phyloP scores from a whole-genome alignment of 345 rosid species.

The Firmiana major region DNA sequence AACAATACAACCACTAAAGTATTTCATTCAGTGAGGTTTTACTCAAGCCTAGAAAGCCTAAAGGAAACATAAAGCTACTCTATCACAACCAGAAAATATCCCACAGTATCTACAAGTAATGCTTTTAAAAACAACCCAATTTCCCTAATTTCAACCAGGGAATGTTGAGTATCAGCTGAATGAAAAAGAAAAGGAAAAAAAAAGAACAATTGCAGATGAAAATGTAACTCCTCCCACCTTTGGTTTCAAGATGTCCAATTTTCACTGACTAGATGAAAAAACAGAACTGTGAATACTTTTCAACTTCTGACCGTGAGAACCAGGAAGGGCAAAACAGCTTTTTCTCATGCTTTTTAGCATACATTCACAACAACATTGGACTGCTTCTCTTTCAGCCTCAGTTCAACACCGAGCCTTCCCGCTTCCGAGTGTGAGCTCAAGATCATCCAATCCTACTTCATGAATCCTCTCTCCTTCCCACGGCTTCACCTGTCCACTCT shows the following conservation, averaged over 20 bases:
- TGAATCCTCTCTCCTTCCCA: conserved; percentile 99
- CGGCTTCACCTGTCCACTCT: conserved; percentile 73
- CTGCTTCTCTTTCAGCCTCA: not conserved
- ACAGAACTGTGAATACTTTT: conserved; percentile 14
- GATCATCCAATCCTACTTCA: conserved; percentile 89
- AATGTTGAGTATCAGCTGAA: conserved; percentile 8
- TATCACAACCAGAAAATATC: conserved; percentile 16
- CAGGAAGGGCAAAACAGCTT: not conserved
- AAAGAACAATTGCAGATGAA: conserved; percentile 23
- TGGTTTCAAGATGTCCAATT: conserved; percentile 19
- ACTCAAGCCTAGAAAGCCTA: conserved; percentile 19
- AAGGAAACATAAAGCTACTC: conserved; percentile 9
- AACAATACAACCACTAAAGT: conserved; percentile 21
- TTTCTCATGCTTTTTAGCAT: conserved; percentile 13
- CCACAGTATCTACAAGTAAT: conserved; percentile 55
- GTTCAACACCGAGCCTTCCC: conserved; percentile 57
- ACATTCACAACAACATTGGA: conserved; percentile 10
- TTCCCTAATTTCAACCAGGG: conserved; percentile 14
- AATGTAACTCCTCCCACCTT: conserved; percentile 24
- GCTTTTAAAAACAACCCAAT: conserved; percentile 22
- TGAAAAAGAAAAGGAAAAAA: not conserved
- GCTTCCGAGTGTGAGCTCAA: conserved; percentile 90
- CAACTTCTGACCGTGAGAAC: conserved; percentile 11
- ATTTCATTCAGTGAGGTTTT: conserved; percentile 23
- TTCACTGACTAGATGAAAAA: conserved; percentile 8